A percentile compares a stretch with the other conserved stretches of the same genome.
Conservation (phyloP, 1,284 basidiomycete species). For the Sphaerobolus stellatus region DNA sequence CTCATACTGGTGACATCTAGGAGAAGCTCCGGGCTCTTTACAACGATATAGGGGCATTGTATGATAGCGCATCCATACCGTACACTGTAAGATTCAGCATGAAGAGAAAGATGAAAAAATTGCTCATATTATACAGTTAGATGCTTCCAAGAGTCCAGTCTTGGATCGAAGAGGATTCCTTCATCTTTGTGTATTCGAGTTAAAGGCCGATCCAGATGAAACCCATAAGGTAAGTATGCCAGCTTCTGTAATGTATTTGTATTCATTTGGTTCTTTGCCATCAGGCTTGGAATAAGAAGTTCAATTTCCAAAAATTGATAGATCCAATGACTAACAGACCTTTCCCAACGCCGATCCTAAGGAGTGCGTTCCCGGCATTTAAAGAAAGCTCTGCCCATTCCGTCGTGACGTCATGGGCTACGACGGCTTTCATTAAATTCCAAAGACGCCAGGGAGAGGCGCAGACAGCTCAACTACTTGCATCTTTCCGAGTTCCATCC, state of each 20-base stretch:
- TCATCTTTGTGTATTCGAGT: constrained; percentile 10
- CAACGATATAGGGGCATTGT: not conserved
- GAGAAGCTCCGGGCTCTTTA: not conserved
- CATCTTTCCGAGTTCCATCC: too few relatives aligned
- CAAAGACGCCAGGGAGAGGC: too few relatives aligned
- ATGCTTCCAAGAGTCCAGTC: not conserved
- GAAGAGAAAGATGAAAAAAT: not conserved
- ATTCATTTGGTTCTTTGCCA: not conserved
- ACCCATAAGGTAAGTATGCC: constrained; percentile 7
- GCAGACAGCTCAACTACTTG: too few relatives aligned
- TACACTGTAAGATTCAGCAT: constrained; percentile 6
- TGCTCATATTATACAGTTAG: not conserved
- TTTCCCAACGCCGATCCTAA: not conserved
- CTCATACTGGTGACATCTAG: not conserved
- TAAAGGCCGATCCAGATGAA: constrained; percentile 3
- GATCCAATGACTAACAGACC: not conserved
- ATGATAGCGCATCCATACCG: constrained; percentile 4
- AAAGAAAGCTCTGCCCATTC: too few relatives aligned
- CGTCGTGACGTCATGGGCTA: too few relatives aligned
- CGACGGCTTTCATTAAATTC: too few relatives aligned
- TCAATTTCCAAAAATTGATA: not conserved
- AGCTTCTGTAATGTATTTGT: not conserved
- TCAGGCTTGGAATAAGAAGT: not conserved
- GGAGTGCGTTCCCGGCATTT: not conserved
- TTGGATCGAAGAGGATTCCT: constrained; percentile 13